A percentile compares a stretch with the other conserved stretches of the same genome.
Evolutionary conservation across 805 yeast genomes (phyloP).

Genomic region (Sporopachydermia lactativora): DNA sequence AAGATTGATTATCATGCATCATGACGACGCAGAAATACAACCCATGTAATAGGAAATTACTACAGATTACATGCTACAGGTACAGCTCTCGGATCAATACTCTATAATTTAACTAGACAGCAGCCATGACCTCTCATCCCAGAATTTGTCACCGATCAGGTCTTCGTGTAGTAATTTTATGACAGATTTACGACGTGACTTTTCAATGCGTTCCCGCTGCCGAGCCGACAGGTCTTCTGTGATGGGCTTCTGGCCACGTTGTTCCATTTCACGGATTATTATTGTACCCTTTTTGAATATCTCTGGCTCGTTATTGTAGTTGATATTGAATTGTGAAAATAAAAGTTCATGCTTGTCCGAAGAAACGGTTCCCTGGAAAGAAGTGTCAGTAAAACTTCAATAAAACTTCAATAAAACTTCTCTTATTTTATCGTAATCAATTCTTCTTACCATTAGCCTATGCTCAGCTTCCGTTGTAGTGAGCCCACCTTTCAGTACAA

Average conservation of each 20-base stretch:
- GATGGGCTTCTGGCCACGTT: slow-evolving; percentile 9
- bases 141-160: slow-evolving; percentile 47
- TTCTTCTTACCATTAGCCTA: slow-evolving; percentile 26
- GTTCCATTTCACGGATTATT: slow-evolving; percentile 33
- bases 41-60: too few relatives aligned
- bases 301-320: slow-evolving; percentile 84
- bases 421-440: too few relatives aligned
- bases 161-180: slow-evolving; percentile 40
- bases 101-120: too few relatives aligned
- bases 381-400: too few relatives aligned
- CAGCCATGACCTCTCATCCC: slow-evolving; percentile 33
- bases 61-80: too few relatives aligned
- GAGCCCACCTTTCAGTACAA: slow-evolving; percentile 56
- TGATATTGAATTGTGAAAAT: slow-evolving; percentile 63
- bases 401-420: too few relatives aligned
- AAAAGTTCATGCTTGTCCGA: slow-evolving; percentile 82
- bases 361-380: slow-evolving; percentile 57
- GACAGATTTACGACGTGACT: slow-evolving; percentile 32
- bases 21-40: too few relatives aligned
- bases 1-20: too few relatives aligned
- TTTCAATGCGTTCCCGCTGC: slow-evolving; percentile 35
- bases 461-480: slow-evolving; percentile 74
- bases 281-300: slow-evolving; percentile 77
- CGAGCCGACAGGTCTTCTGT: slow-evolving; percentile 20
- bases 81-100: too few relatives aligned